Conservation (phyloP, 352 stramenopile genomes). For the Phytopythium vexans region DNA sequence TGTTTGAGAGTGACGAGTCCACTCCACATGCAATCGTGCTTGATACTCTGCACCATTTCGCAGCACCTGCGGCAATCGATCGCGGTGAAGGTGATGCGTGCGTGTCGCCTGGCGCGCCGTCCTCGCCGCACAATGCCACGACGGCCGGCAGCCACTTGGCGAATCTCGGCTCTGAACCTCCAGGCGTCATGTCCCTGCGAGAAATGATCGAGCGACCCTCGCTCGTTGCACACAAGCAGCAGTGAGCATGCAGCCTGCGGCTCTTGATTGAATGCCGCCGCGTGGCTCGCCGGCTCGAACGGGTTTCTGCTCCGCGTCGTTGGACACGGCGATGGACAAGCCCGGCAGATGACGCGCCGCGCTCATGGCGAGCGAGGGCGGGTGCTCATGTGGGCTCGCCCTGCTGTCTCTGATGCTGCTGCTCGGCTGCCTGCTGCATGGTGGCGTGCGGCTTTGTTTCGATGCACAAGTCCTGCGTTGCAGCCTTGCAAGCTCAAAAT, state of each 20-base stretch:
- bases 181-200: neutral
- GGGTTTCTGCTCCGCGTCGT: constrained; percentile 1
- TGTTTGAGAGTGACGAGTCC: neutral
- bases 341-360: constrained; percentile 1
- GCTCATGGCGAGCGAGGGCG: neutral
- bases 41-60: neutral
- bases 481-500: no score
- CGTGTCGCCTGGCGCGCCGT: no score
- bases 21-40: no score
- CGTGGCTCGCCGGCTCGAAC: neutral
- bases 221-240: neutral
- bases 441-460: no score
- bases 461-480: no score
- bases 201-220: no score
- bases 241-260: neutral
- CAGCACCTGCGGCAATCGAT: neutral
- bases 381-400: no score
- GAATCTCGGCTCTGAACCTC: neutral
- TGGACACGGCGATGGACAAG: constrained; percentile 7
- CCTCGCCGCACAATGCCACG: constrained; percentile 3
- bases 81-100: neutral
- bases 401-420: no score
- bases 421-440: no score
- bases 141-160: constrained; percentile 1
- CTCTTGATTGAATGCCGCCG: neutral